phyloP scores from a whole-genome alignment of 768 basidiomycete species.

The Amanita brunnescens region DNA sequence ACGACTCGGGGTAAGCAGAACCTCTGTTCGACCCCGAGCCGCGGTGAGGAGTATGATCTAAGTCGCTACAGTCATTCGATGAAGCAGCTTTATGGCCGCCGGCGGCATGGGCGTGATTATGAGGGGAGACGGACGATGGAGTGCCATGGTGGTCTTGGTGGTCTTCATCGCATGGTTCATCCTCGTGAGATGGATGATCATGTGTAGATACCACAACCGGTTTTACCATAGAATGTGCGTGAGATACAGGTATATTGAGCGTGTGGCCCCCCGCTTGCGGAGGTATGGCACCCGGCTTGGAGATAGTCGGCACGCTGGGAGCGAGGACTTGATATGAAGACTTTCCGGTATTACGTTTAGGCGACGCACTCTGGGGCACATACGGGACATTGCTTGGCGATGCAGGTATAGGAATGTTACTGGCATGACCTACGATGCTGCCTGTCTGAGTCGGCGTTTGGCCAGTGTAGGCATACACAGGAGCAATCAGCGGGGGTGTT shows the following conservation, averaged over 20 bases:
- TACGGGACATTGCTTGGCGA: neutral
- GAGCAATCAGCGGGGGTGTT: slow-evolving; percentile 31
- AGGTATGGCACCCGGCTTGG: neutral
- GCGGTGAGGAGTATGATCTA: neutral
- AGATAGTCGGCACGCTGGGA: neutral
- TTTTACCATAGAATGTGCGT: neutral
- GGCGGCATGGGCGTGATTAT: neutral
- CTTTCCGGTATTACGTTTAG: neutral
- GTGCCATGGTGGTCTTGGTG: neutral
- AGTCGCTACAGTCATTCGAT: neutral
- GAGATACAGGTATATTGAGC: neutral
- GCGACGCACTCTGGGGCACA: neutral
- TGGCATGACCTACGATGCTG: slow-evolving; percentile 5
- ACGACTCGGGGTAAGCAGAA: neutral
- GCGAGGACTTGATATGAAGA: neutral
- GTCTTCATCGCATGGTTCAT: neutral
- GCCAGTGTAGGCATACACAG: slow-evolving; percentile 40
- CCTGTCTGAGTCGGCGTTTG: slow-evolving; percentile 29
- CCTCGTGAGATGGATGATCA: neutral
- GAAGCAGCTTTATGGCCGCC: neutral
- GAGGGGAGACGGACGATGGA: neutral
- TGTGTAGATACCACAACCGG: too few relatives aligned
- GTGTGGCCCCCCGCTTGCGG: neutral
- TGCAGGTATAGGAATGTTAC: neutral
- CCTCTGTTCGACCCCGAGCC: neutral